Evolutionary conservation across 108 stramenopile genomes (phyloP).

Genomic region (Discostella pseudostelligera): DNA sequence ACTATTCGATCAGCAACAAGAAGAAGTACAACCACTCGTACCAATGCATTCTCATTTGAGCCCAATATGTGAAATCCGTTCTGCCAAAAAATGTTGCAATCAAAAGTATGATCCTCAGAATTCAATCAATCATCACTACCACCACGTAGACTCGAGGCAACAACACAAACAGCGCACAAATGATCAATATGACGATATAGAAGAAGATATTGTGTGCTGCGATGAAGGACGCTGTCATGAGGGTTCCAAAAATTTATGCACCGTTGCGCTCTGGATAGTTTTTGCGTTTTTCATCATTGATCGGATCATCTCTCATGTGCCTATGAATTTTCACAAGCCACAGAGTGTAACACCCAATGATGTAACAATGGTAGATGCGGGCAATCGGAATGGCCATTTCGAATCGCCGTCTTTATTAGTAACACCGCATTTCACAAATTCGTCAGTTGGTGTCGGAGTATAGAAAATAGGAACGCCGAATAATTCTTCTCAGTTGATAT

Average conservation of each 20-base stretch:
- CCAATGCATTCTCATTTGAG: background rate
- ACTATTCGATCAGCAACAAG: background rate
- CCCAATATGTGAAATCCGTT: background rate
- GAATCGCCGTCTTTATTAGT: background rate
- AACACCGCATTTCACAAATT: background rate
- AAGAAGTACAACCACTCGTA: constrained; percentile 1
- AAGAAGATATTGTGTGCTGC: constrained; percentile 35
- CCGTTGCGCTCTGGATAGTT: constrained; percentile 34
- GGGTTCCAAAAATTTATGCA: constrained; percentile 44
- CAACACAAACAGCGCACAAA: background rate
- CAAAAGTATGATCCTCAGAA: background rate
- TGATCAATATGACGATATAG: constrained; percentile 17
- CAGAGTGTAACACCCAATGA: constrained; percentile 3
- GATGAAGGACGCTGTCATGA: constrained; percentile 25
- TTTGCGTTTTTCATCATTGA: constrained; percentile 28
- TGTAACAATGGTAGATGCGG: background rate
- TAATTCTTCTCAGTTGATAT: background rate
- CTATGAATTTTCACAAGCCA: constrained; percentile 11
- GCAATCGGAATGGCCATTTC: background rate
- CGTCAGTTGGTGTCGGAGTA: background rate
- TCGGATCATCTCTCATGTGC: constrained; percentile 42
- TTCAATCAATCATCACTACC: background rate
- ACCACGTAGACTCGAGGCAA: background rate
- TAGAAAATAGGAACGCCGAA: background rate
- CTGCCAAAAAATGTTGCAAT: background rate